Percentiles rank a stretch among this genome's conserved stretches.
phyloP scores from a whole-genome alignment of 108 stramenopile species.

The Pseudonitzschia delicatissima region DNA sequence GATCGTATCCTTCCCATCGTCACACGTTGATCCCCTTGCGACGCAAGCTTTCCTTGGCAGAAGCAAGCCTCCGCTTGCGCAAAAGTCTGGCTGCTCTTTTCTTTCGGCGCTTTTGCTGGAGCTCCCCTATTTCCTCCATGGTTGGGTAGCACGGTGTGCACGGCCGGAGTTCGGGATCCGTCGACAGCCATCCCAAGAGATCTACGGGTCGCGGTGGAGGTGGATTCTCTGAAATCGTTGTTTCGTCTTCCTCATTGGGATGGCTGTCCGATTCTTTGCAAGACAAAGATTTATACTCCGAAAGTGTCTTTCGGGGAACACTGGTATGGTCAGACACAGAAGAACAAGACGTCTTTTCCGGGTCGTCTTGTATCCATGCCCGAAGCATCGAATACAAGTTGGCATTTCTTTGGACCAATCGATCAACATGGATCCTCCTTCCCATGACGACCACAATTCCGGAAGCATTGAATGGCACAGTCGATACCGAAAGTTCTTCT shows the following conservation, averaged over 20 bases:
- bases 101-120: not conserved
- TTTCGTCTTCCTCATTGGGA: not conserved
- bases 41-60: not conserved
- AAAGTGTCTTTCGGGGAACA: not conserved
- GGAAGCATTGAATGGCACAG: slow-evolving; percentile 23
- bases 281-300: not conserved
- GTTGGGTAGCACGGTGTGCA: not conserved
- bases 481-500: slow-evolving; percentile 11
- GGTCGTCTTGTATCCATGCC: slow-evolving; percentile 35
- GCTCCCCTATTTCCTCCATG: not conserved
- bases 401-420: not conserved
- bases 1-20: not conserved
- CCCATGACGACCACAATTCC: slow-evolving; percentile 22
- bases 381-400: slow-evolving; percentile 28
- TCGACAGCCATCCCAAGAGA: not conserved
- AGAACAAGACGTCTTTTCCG: slow-evolving; percentile 10
- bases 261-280: not conserved
- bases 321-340: not conserved
- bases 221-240: not conserved
- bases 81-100: not conserved
- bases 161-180: not conserved
- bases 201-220: not conserved
- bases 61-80: not conserved
- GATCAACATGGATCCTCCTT: slow-evolving; percentile 19
- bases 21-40: not conserved